Conservation (phyloP, 495 filamentous ascomycete genomes). For the Penicillium antarcticum region DNA sequence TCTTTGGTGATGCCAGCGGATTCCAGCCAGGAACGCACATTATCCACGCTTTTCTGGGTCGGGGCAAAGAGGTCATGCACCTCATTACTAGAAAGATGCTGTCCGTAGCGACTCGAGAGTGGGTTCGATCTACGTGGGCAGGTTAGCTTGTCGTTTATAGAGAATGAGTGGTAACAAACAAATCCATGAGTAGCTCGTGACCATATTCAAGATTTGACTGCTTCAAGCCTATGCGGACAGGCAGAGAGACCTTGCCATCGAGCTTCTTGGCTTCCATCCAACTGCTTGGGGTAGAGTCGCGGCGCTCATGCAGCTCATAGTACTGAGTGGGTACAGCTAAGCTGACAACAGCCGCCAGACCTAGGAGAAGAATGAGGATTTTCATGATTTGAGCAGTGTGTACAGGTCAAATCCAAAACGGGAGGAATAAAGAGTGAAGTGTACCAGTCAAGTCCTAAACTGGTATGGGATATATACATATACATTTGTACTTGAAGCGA, state of each 20-base stretch:
- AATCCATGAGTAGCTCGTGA: slow-evolving; percentile 53
- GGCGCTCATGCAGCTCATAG: slow-evolving; percentile 43
- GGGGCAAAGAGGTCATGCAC: slow-evolving; percentile 54
- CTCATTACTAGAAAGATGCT: slow-evolving; percentile 43
- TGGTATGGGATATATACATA: too few relatives aligned
- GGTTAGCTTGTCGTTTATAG: neutral
- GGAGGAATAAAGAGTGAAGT: too few relatives aligned
- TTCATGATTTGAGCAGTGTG: slow-evolving; percentile 24
- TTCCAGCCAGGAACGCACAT: slow-evolving; percentile 48
- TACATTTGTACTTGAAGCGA: too few relatives aligned
- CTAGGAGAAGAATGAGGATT: slow-evolving; percentile 27
- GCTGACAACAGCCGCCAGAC: slow-evolving; percentile 19
- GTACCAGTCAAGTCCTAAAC: too few relatives aligned
- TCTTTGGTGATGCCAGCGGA: slow-evolving; percentile 43
- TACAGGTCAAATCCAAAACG: neutral
- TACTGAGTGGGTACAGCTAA: slow-evolving; percentile 29
- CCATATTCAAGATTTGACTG: slow-evolving; percentile 52
- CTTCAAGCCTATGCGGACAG: slow-evolving; percentile 53
- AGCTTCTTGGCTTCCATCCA: slow-evolving; percentile 33
- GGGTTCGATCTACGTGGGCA: slow-evolving; percentile 30
- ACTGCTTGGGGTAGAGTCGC: slow-evolving; percentile 26
- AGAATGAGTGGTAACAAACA: slow-evolving; percentile 27
- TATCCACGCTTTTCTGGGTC: slow-evolving; percentile 32
- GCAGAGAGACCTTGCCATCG: slow-evolving; percentile 34
- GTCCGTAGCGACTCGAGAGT: slow-evolving; percentile 49